Conservation (phyloP, 352 stramenopile species). For the Globisporangium barbulae region DNA sequence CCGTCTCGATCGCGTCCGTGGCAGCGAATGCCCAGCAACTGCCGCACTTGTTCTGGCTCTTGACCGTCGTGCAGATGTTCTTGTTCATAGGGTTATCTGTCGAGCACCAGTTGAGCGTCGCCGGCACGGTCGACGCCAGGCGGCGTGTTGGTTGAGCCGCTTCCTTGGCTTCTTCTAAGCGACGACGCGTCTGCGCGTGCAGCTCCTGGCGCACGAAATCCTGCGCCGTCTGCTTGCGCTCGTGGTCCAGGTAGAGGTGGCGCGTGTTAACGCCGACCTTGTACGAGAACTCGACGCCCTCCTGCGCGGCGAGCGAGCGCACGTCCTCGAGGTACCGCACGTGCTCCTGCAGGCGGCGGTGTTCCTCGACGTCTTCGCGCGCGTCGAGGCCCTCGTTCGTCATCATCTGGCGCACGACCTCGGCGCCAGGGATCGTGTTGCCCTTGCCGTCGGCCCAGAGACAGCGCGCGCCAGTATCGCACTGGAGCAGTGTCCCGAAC, state of each 20-base stretch:
- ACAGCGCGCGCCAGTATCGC: constrained; percentile 30
- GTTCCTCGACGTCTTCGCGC: constrained; percentile 28
- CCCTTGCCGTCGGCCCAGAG: constrained; percentile 53
- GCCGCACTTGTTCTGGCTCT: constrained; percentile 79
- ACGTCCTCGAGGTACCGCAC: constrained; percentile 72
- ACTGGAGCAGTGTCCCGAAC: constrained; percentile 61
- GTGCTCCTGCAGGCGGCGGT: constrained; percentile 52
- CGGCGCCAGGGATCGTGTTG: constrained; percentile 26
- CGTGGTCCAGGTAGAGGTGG: constrained; percentile 57
- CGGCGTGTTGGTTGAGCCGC: constrained; percentile 14
- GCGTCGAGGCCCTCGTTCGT: constrained; percentile 33
- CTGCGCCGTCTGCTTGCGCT: constrained; percentile 29
- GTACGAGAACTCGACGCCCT: constrained; percentile 55
- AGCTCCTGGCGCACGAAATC: constrained; percentile 65
- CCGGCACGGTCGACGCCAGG: constrained; percentile 14
- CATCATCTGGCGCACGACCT: constrained; percentile 66
- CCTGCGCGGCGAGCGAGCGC: constrained; percentile 34
- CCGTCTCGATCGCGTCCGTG: constrained; percentile 73
- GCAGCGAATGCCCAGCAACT: constrained; percentile 84
- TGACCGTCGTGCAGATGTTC: constrained; percentile 71
- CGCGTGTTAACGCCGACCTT: constrained; percentile 60
- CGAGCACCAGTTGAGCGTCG: constrained; percentile 71
- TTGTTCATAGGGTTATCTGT: constrained; percentile 55
- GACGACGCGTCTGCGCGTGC: constrained; percentile 32
- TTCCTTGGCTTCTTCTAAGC: constrained; percentile 13